Evolutionary conservation across 768 basidiomycete genomes (phyloP), one percentile per base, ranked within the genome.

Genomic region (Clavaria fumosa): DNA sequence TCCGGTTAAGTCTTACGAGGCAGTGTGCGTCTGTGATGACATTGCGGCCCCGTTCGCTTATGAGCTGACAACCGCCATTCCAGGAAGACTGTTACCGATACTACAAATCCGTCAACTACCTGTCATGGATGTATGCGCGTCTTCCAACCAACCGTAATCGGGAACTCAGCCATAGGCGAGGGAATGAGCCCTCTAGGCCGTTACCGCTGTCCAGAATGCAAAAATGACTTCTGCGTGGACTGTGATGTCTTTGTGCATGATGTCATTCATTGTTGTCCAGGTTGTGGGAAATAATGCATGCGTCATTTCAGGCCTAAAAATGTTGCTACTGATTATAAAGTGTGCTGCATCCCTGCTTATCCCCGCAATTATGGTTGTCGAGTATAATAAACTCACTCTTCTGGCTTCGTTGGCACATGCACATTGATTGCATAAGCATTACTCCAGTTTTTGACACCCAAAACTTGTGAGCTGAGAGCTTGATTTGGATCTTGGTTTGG

Each of bases 181-280:
- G 88, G 82, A 1, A 63, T 93, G 46, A 90, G 84, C 46, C 75
- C 84, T 1, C 61, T 84, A 4, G 84, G 89, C 12, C 69, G 93
- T 23, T 99, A 97, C 55, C 69, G 76, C 37, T 96, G 95, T 56
- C 77, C 79, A 2, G 80, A 83, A 17, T 97, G 95, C 59, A 49
- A 56, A 2, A 61, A 81, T 35, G 80, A 95, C 52, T 99, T 96
- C 51, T 97, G 95, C 53, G 70, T 77, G 18, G 91, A 97, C 34
- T 99, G 95, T 53, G 95, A 99, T 59, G 71, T 93, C 14, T 95
- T 96, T 51, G 77, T 96, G 4, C 95, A 97, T 48, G 86, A 93
- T 44, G 88, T 89, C 15, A 64, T 96, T 14, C 93, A 96, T 52
- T 88, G 84, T 42, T 99, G 93, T 62, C 90, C 93, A 0, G 83